These are phyloP conservation scores for Straminergon stramineum DNA, from an alignment of 225 moss, liverwort and hornwort species.

Conservation along the genomic window DNA sequence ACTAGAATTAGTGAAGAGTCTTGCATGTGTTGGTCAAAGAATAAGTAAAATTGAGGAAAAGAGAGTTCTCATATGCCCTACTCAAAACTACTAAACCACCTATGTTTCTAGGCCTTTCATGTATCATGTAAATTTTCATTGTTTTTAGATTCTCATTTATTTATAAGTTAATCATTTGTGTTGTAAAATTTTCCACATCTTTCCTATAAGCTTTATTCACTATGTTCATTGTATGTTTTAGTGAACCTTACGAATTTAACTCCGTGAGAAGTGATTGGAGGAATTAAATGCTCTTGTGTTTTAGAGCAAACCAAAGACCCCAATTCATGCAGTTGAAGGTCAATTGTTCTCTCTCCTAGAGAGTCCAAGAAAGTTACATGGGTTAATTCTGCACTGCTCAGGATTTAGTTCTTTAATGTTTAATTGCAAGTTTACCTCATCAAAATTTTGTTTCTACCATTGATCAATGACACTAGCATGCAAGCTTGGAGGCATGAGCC, in stretches of 20 bases:
- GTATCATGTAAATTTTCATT: neutral
- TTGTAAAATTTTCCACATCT: neutral
- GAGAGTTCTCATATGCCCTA: neutral
- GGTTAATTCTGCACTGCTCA: neutral
- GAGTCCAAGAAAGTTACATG: conserved; percentile 27
- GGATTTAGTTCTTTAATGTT: neutral
- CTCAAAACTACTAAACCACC: neutral
- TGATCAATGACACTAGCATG: too few species aligned
- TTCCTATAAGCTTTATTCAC: neutral
- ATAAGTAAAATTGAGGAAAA: neutral
- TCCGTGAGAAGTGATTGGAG: neutral
- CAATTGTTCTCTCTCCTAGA: neutral
- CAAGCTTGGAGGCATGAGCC: too few species aligned
- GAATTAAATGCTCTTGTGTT: neutral
- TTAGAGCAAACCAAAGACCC: neutral
- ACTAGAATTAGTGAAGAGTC: neutral
- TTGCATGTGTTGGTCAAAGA: neutral
- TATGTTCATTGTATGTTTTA: neutral
- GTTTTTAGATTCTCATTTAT: neutral
- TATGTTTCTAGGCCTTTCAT: neutral
- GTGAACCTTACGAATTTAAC: conserved; percentile 2
- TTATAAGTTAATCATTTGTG: neutral
- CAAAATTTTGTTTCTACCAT: neutral
- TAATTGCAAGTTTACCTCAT: neutral
- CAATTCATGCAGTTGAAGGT: neutral